Percentiles rank a stretch among this genome's conserved stretches.
Conservation (phyloP, 2,329 filamentous ascomycete species). For the Aureobasidium sp. region DNA sequence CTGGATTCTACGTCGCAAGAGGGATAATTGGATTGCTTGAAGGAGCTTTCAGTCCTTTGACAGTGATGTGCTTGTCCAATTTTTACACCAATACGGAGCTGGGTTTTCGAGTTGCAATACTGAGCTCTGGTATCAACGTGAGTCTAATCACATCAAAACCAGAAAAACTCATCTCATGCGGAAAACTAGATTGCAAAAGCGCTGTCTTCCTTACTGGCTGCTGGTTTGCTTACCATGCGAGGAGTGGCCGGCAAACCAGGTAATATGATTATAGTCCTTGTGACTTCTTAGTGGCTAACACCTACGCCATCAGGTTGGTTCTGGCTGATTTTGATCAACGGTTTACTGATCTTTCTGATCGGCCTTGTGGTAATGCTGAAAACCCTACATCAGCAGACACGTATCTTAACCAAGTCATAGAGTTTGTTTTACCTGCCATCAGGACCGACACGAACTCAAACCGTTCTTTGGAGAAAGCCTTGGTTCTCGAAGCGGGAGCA, state of each 20-base stretch:
- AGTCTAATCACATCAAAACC: background rate
- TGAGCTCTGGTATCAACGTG: constrained; percentile 12
- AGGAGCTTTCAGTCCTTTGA: constrained; percentile 12
- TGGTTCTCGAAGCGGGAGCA: constrained; percentile 24
- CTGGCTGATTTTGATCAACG: constrained; percentile 14
- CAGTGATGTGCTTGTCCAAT: constrained; percentile 12
- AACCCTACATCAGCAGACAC: no score
- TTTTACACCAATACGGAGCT: constrained; percentile 14
- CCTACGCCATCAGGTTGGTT: constrained; percentile 8
- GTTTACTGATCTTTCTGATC: constrained; percentile 11
- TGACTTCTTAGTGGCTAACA: background rate
- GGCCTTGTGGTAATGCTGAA: constrained; percentile 7
- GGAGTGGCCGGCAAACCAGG: constrained; percentile 12
- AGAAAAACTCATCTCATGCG: background rate
- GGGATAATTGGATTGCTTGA: constrained; percentile 12
- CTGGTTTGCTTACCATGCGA: constrained; percentile 14
- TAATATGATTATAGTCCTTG: background rate
- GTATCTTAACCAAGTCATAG: constrained; percentile 10
- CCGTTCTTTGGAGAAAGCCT: constrained; percentile 16
- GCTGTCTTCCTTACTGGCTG: constrained; percentile 12
- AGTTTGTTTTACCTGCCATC: constrained; percentile 21
- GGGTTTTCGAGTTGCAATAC: constrained; percentile 8
- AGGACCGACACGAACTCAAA: constrained; percentile 22
- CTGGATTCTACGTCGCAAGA: constrained; percentile 10
- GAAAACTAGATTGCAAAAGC: constrained; percentile 7